These are phyloP conservation scores for Plectosphaerella plurivora DNA, from an alignment of 2,329 filamentous ascomycete species.

Conservation along the genomic window DNA sequence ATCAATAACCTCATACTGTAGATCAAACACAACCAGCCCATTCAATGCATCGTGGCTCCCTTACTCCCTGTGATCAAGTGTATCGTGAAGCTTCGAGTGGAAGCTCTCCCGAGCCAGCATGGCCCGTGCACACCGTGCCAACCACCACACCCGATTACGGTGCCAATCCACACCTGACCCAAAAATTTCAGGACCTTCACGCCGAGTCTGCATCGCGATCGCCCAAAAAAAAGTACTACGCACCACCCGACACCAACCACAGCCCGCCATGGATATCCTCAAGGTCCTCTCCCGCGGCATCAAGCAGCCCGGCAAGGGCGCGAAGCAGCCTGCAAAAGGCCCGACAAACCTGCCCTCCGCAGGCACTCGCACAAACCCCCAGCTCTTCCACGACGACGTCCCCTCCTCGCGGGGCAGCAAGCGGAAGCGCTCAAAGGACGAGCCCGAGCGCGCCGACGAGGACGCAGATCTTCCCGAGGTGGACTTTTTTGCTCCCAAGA, in stretches of 20 bases:
- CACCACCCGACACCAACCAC: neutral
- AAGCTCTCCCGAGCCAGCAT: too few species aligned
- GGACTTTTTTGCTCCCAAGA: constrained; percentile 55
- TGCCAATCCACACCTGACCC: too few species aligned
- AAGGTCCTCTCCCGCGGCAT: constrained; percentile 68
- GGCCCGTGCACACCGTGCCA: too few species aligned
- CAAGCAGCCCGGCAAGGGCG: constrained; percentile 45
- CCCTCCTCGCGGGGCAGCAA: constrained; percentile 41
- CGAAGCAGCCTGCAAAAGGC: constrained; percentile 21
- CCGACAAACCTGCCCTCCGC: constrained; percentile 56
- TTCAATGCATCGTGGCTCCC: too few species aligned
- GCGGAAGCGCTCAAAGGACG: constrained; percentile 44
- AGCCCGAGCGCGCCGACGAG: constrained; percentile 21
- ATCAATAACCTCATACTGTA: too few species aligned
- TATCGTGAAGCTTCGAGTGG: too few species aligned
- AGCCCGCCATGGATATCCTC: constrained; percentile 61
- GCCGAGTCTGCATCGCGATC: too few species aligned
- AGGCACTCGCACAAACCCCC: constrained; percentile 60
- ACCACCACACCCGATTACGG: too few species aligned
- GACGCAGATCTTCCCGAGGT: constrained; percentile 38
- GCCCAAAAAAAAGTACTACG: neutral
- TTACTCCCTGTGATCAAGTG: too few species aligned
- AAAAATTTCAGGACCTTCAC: too few species aligned
- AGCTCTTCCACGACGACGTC: constrained; percentile 61
- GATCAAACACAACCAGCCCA: too few species aligned